Percentiles rank a stretch among this genome's conserved stretches.
Conservation (phyloP, 78 protist species). For the Protostelium mycophagum region DNA sequence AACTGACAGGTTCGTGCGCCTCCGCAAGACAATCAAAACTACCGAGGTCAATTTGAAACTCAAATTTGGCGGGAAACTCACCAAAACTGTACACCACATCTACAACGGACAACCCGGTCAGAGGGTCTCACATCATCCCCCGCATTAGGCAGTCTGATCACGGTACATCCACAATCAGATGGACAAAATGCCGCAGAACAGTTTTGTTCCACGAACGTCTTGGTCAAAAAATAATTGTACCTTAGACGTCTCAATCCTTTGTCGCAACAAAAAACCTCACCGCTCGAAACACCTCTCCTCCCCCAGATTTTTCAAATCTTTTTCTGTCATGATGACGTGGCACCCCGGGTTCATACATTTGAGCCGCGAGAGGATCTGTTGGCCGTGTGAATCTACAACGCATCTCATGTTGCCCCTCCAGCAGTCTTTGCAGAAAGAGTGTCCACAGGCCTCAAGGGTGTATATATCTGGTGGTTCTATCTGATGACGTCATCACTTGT, state of each 20-base stretch:
- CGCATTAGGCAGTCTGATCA: slow-evolving; percentile 19
- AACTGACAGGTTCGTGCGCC: slow-evolving; percentile 58
- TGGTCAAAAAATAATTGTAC: slow-evolving; percentile 55
- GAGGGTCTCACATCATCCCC: slow-evolving; percentile 29
- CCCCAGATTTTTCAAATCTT: slow-evolving; percentile 14
- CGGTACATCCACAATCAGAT: slow-evolving; percentile 49
- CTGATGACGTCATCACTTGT: background rate
- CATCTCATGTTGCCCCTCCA: slow-evolving; percentile 3
- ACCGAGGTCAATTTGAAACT: background rate
- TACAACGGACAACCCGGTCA: slow-evolving; percentile 42
- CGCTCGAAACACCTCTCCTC: background rate
- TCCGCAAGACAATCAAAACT: slow-evolving; percentile 60
- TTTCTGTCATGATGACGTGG: slow-evolving; percentile 16
- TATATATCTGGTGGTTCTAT: background rate
- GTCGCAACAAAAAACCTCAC: background rate
- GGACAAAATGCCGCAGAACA: slow-evolving; percentile 53
- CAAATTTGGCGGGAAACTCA: background rate
- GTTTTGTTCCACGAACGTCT: slow-evolving; percentile 37
- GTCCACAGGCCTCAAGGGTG: background rate
- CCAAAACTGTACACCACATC: slow-evolving; percentile 54
- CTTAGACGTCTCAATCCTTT: slow-evolving; percentile 6
- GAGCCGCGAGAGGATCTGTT: slow-evolving; percentile 15
- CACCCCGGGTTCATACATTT: slow-evolving; percentile 33
- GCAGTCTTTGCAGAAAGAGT: slow-evolving; percentile 7
- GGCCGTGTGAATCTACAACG: slow-evolving; percentile 23